Base-by-base conservation (phyloP, 306 rosid genomes). In the Pueraria montana region DNA sequence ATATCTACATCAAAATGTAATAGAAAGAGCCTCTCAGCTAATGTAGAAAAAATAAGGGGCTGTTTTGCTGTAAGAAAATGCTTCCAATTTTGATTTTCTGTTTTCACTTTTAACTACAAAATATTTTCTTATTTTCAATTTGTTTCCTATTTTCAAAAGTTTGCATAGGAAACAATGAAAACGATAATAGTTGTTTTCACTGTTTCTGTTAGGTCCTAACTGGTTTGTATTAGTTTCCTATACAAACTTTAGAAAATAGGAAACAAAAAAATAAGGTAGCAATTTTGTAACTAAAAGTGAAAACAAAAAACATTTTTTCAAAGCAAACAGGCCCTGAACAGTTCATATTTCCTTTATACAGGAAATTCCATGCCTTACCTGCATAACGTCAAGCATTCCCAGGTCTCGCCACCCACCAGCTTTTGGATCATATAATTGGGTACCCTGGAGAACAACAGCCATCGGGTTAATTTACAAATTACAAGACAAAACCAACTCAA, bases 361-460 rank as follows among this genome's bases (percentile, higher is more conserved):
- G 24, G 72, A 82, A 79, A 59, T 71, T 62, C 78, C 30, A 62
- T 61, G 78, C 72, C 82, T 82, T 64, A 89, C 98, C 94, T 95
- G 98, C 99, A 95, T 95, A 83, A 95, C 99, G 89, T 95, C 99
- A 74, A 95, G 99, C 99, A 95, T 95, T 78, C 99, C 99, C 55
- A 95, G 90, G 86, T 95, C 99, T 78, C 88, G 86, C 97, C 98
- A 95, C 40, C 99, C 99, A 86, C 99, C 99, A 82, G 99, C 99
- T 90, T 95, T 95, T 78, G 99, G 85, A 90, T 95, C 97, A 87
- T 95, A 95, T 59, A 95, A 87, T 89, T 95, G 99, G 62, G 99
- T 95, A 74, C 99, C 98, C 99, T 93, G 67, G 72, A 87, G 63
- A 65, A 87, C 53, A 65, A 73, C 72, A 82, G 23, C 17, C 78